A percentile compares a stretch with the other conserved stretches of the same genome.
These are phyloP conservation scores for Apiospora kogelbergensis DNA, from an alignment of 2,329 filamentous ascomycete species.

Conservation along the genomic window DNA sequence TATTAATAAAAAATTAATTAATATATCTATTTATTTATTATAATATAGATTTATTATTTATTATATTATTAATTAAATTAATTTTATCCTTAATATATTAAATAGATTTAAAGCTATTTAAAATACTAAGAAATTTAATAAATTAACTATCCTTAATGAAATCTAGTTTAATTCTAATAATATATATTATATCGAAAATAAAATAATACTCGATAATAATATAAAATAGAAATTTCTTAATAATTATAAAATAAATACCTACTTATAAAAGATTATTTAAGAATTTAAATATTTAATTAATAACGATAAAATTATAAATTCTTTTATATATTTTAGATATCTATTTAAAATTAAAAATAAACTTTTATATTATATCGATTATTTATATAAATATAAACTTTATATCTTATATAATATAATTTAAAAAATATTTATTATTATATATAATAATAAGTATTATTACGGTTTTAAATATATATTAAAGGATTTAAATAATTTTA, in stretches of 20 bases:
- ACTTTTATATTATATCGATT: neutral
- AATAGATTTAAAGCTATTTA: neutral
- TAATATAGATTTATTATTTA: constrained; percentile 1
- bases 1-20: neutral
- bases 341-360: neutral
- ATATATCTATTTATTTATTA: neutral
- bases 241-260: neutral
- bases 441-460: no score
- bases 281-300: neutral
- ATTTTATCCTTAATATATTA: neutral
- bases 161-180: neutral
- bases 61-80: neutral
- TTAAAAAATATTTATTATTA: no score
- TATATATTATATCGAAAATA: neutral
- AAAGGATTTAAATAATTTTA: no score
- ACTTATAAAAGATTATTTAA: neutral
- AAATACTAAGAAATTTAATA: no score
- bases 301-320: neutral
- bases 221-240: neutral
- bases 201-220: neutral
- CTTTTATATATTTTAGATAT: no score
- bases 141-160: neutral
- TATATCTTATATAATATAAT: no score
- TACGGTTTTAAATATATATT: no score
- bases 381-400: constrained; percentile 2